Base-by-base conservation (phyloP, 2,329 filamentous ascomycete species). In the Paecilomyces sp. region DNA sequence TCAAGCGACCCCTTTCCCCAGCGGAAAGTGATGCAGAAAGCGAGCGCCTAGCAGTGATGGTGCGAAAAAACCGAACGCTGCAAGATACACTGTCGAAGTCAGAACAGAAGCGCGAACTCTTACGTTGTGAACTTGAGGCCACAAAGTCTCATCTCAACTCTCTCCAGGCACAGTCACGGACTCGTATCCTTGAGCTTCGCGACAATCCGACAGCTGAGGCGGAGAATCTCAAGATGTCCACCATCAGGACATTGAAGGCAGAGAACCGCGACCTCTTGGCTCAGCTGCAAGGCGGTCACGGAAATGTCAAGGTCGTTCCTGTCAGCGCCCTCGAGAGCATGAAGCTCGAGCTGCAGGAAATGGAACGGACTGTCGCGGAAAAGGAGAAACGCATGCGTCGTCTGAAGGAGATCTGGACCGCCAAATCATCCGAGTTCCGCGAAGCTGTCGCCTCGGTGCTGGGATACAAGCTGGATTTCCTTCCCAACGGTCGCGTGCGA, bases 401-500 rank as follows among this genome's bases (percentile, higher is more conserved):
- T 1, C 85, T 97, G 12, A 96, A 95, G 67, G 90, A 97, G 70
- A 94, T 97, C 60, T 99, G 91, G 89, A 85, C 85, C 0, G 85
- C 89, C 65, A 99, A 97, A 74, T 92, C 90, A 1, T 86, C 89
- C 67, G 94, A 99, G 77, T 97, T 99, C 78, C 91, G 95, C 56
- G 92, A 97, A 76, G 91, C 92, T 33, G 92, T 99, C 60, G 92
- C 92, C 63, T 91, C 88, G 22, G 88, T 96, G 0, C 83, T 99
- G 0, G 94, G 94, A 0, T 99, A 92, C 89, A 93, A 93, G 57
- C 86, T 97, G 12, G 92, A 94, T 33, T 97, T 99, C 73, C 88
- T 97, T 72, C 92, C 92, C n/a, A 96, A 96, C 73, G 94, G 94
- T 51, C 93, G 96, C 69, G 95, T 97, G 76, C 88, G 91, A 33